These are phyloP conservation scores for Nannochloropsis salina DNA, from an alignment of 108 stramenopile species.

Conservation along the genomic window DNA sequence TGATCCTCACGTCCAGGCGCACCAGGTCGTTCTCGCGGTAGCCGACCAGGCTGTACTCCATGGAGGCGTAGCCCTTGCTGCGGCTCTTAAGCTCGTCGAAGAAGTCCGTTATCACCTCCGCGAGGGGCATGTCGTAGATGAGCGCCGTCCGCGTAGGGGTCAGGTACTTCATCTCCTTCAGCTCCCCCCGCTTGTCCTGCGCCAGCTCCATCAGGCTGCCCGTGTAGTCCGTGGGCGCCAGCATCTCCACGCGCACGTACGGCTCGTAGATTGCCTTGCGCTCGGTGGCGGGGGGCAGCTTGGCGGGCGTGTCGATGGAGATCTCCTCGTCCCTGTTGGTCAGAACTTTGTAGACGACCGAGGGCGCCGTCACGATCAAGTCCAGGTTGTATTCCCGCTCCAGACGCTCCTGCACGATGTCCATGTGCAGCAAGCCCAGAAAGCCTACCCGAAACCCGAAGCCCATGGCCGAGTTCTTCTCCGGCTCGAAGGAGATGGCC, in stretches of 20 bases:
- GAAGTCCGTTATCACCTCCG: slow-evolving; percentile 94
- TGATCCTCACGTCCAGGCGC: slow-evolving; percentile 87
- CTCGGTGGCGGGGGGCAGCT: slow-evolving; percentile 75
- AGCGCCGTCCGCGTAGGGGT: slow-evolving; percentile 88
- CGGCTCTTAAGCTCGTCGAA: slow-evolving; percentile 93
- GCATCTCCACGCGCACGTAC: slow-evolving; percentile 59
- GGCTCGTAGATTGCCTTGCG: slow-evolving; percentile 66
- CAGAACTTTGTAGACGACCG: slow-evolving; percentile 76
- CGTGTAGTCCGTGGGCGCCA: slow-evolving; percentile 52
- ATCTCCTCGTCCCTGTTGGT: slow-evolving; percentile 40
- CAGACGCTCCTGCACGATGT: slow-evolving; percentile 87
- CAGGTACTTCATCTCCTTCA: slow-evolving; percentile 58
- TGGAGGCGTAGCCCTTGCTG: slow-evolving; percentile 93
- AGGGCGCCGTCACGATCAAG: slow-evolving; percentile 91
- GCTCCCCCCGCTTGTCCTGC: slow-evolving; percentile 47
- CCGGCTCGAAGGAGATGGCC: slow-evolving; percentile 49
- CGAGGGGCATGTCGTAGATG: slow-evolving; percentile 69
- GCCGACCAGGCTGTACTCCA: slow-evolving; percentile 88
- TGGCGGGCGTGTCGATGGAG: slow-evolving; percentile 76
- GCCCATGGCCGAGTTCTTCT: slow-evolving; percentile 55
- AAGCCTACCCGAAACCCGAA: slow-evolving; percentile 87
- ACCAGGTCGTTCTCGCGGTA: slow-evolving; percentile 72
- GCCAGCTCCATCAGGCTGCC: slow-evolving; percentile 53
- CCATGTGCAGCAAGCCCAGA: slow-evolving; percentile 92
- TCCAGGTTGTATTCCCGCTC: slow-evolving; percentile 65